Percentiles rank a stretch among this genome's conserved stretches.
These are phyloP conservation scores for Salix exigua DNA, from an alignment of 345 rosid genomes.

Conservation along the genomic window DNA sequence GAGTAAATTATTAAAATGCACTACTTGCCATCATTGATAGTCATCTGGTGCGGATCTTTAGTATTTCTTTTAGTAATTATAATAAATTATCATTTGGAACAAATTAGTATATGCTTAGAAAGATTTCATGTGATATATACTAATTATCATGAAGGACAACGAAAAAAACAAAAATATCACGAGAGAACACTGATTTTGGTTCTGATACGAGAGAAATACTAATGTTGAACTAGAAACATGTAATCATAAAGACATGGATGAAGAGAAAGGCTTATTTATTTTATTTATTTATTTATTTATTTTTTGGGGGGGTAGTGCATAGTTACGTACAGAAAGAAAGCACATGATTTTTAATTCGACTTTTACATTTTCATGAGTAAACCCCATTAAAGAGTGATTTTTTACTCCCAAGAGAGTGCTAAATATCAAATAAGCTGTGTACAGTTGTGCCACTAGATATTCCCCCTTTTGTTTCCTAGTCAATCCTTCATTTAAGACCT, in stretches of 20 bases:
- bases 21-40: background rate
- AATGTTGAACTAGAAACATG: slow-evolving; percentile 14
- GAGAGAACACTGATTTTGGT: slow-evolving; percentile 12
- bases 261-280: slow-evolving; percentile 9
- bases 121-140: background rate
- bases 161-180: background rate
- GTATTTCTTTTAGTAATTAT: background rate
- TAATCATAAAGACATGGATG: slow-evolving; percentile 18
- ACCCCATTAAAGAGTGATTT: background rate
- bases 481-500: background rate
- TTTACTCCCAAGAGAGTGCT: background rate
- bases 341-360: background rate
- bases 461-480: background rate
- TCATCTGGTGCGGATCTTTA: background rate
- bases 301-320: background rate
- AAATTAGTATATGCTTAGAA: background rate
- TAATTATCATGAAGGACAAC: background rate
- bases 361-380: background rate
- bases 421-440: too few species aligned
- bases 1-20: background rate
- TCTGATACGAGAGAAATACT: slow-evolving; percentile 10
- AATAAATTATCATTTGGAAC: too few species aligned
- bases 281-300: too few species aligned
- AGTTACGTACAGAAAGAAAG: background rate
- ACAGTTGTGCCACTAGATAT: background rate